phyloP scores from a whole-genome alignment of 768 basidiomycete species.

The Calocybe indica region DNA sequence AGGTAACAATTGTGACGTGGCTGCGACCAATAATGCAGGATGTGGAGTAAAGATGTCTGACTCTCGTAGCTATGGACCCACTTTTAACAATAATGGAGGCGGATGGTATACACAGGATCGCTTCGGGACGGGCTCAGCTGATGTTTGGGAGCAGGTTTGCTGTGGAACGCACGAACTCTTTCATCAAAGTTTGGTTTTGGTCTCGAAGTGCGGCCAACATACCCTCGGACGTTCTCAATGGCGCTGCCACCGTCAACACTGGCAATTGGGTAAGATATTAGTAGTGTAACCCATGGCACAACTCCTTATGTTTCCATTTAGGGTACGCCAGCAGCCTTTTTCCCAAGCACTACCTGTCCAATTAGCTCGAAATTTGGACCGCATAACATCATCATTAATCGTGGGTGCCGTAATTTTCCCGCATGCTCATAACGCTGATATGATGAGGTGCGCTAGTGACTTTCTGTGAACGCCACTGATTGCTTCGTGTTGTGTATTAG shows the following conservation, averaged over 20 bases:
- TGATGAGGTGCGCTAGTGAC: constrained; percentile 31
- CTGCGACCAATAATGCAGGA: constrained; percentile 43
- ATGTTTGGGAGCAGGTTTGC: constrained; percentile 40
- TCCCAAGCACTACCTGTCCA: constrained; percentile 55
- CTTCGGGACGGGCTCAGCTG: neutral
- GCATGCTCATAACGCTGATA: neutral
- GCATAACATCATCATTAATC: constrained; percentile 63
- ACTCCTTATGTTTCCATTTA: constrained; percentile 11
- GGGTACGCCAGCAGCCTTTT: constrained; percentile 57
- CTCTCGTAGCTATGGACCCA: constrained; percentile 46
- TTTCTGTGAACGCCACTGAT: constrained; percentile 41
- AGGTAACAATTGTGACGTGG: constrained; percentile 43
- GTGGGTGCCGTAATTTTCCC: constrained; percentile 19
- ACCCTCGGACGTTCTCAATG: constrained; percentile 40
- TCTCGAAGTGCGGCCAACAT: constrained; percentile 35
- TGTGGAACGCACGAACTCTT: constrained; percentile 48
- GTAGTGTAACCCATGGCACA: neutral
- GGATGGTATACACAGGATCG: constrained; percentile 41
- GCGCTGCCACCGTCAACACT: constrained; percentile 38
- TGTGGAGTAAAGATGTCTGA: constrained; percentile 45
- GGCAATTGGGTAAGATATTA: constrained; percentile 38
- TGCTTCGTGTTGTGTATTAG: neutral
- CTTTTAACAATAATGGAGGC: constrained; percentile 54
- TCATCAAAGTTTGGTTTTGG: constrained; percentile 74
- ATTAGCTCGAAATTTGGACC: constrained; percentile 45